phyloP scores from a whole-genome alignment of 805 yeast genomes.

The Osmozyma mogii region DNA sequence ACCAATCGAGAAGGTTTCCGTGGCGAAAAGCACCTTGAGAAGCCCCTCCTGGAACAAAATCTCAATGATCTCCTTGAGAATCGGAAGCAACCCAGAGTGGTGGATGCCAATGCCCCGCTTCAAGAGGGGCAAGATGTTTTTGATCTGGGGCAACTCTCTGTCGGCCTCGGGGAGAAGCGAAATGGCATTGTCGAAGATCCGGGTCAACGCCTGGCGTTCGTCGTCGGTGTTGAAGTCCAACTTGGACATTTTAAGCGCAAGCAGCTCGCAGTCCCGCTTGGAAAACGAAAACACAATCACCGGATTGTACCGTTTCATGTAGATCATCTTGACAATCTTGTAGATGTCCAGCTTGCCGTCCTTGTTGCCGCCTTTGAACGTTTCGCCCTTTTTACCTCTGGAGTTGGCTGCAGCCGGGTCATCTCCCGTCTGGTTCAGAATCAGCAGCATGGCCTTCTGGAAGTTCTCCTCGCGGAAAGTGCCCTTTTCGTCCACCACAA shows the following conservation, averaged over 20 bases:
- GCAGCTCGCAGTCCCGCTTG: slow-evolving; percentile 91
- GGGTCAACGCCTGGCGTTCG: slow-evolving; percentile 84
- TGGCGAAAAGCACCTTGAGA: slow-evolving; percentile 89
- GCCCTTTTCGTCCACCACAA: slow-evolving; percentile 96
- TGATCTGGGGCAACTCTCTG: slow-evolving; percentile 88
- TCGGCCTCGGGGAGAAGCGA: slow-evolving; percentile 83
- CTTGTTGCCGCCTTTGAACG: slow-evolving; percentile 80
- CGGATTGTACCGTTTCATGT: slow-evolving; percentile 93
- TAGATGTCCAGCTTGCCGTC: slow-evolving; percentile 80
- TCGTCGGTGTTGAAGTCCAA: slow-evolving; percentile 90
- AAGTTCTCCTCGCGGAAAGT: slow-evolving; percentile 94
- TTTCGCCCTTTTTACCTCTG: slow-evolving; percentile 67
- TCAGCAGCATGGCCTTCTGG: slow-evolving; percentile 96
- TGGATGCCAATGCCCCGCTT: slow-evolving; percentile 98
- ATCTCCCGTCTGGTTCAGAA: slow-evolving; percentile 75
- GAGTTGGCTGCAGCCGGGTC: slow-evolving; percentile 56
- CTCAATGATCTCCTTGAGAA: slow-evolving; percentile 90
- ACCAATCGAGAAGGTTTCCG: slow-evolving; percentile 97
- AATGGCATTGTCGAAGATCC: slow-evolving; percentile 87
- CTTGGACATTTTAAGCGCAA: slow-evolving; percentile 93
- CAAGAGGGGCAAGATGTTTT: slow-evolving; percentile 79
- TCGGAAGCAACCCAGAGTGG: slow-evolving; percentile 93
- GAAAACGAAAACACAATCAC: slow-evolving; percentile 98
- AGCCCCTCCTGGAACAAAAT: slow-evolving; percentile 95
- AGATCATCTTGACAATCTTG: slow-evolving; percentile 95